These are phyloP conservation scores for Periglandula ipomoeae DNA, from an alignment of 2,329 filamentous ascomycete genomes.

Conservation along the genomic window DNA sequence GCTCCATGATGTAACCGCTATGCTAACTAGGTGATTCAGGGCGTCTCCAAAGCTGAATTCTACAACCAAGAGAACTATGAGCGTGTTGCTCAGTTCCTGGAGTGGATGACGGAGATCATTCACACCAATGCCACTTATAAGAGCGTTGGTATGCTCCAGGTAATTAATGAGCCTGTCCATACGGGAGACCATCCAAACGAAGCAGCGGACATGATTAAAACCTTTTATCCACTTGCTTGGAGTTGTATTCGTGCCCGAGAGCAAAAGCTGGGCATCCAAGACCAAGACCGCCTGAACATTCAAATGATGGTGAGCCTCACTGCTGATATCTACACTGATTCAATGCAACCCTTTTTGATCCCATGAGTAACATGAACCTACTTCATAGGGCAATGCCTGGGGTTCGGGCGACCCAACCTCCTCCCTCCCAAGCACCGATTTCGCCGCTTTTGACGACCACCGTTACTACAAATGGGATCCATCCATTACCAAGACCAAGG, in stretches of 20 bases:
- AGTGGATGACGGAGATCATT: conserved; percentile 43
- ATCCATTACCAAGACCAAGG: no score
- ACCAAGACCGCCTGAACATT: conserved; percentile 40
- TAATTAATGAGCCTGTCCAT: conserved; percentile 48
- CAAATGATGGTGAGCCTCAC: conserved; percentile 37
- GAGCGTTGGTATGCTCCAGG: conserved; percentile 49
- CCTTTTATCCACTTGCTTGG: conserved; percentile 17
- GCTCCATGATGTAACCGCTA: no score
- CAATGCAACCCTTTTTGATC: no score
- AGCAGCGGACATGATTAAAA: conserved; percentile 17
- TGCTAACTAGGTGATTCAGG: conserved; percentile 16
- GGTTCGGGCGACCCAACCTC: no score
- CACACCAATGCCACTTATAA: conserved; percentile 38
- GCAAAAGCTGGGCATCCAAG: conserved; percentile 28
- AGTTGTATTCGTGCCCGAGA: conserved; percentile 39
- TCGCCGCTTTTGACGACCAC: no score
- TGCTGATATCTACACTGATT: no score
- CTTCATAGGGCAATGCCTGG: no score
- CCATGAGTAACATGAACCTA: no score
- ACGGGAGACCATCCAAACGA: conserved; percentile 17
- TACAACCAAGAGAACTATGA: conserved; percentile 47
- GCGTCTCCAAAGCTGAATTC: conserved; percentile 33
- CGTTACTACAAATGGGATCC: no score
- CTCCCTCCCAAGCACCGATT: no score
- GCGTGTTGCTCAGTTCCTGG: conserved; percentile 45